A percentile compares a stretch with the other conserved stretches of the same genome.
Evolutionary conservation across 2,329 filamentous ascomycete species (phyloP).

Genomic region (Diaporthe aspalathi): DNA sequence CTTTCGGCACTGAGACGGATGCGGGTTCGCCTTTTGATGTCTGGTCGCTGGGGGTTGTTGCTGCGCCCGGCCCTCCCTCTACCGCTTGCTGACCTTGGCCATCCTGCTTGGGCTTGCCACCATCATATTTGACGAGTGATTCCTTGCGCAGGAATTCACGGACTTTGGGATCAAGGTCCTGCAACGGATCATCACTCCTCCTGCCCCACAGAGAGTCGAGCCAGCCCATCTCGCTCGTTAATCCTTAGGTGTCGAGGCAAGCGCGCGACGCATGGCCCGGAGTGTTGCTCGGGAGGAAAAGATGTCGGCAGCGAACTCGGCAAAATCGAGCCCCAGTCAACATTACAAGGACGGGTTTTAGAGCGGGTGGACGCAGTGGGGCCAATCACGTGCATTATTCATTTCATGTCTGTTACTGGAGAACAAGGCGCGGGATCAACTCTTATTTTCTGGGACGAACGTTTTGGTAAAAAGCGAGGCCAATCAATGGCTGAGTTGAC

Average conservation of each 20-base stretch:
- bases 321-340: constrained; percentile 26
- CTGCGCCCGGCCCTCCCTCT: constrained; percentile 13
- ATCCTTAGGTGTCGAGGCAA: neutral
- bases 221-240: constrained; percentile 63
- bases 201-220: constrained; percentile 62
- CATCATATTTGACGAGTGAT: constrained; percentile 76
- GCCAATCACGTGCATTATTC: constrained; percentile 30
- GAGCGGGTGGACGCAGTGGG: neutral
- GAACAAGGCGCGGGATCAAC: neutral
- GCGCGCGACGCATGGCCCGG: constrained; percentile 16
- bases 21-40: constrained; percentile 35
- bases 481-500: neutral
- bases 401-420: neutral
- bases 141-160: constrained; percentile 88
- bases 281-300: neutral
- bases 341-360: constrained; percentile 11
- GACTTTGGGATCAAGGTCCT: constrained; percentile 83
- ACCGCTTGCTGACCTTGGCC: constrained; percentile 9
- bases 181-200: constrained; percentile 71
- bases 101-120: constrained; percentile 37
- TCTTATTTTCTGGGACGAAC: neutral
- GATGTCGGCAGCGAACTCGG: constrained; percentile 38
- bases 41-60: constrained; percentile 20
- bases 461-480: neutral
- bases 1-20: constrained; percentile 54